phyloP scores from a whole-genome alignment of 2,329 filamentous ascomycete genomes.

The Hypoxylon sp. region DNA sequence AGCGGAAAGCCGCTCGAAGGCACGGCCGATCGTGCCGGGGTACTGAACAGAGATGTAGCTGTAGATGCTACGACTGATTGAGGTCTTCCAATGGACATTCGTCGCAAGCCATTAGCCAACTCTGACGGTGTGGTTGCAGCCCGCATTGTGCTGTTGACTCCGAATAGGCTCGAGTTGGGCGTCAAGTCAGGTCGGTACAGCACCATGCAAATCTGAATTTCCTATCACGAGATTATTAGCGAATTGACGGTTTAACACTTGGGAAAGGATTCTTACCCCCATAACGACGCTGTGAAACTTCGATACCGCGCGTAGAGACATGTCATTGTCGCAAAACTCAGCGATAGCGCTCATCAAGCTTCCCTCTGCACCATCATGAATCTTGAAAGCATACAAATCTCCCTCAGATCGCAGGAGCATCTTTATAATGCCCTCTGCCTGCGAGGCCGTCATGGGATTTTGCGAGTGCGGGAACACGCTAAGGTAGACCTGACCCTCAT shows the following conservation, averaged over 20 bases:
- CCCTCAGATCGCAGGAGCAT: slow-evolving; percentile 63
- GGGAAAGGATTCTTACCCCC: slow-evolving; percentile 53
- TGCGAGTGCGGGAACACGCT: slow-evolving; percentile 59
- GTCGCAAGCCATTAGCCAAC: slow-evolving; percentile 48
- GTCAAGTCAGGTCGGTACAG: slow-evolving; percentile 52
- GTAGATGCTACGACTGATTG: slow-evolving; percentile 45
- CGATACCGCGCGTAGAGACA: slow-evolving; percentile 59
- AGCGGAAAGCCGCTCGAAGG: slow-evolving; percentile 48
- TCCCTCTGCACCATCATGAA: slow-evolving; percentile 58
- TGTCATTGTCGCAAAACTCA: slow-evolving; percentile 67
- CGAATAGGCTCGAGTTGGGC: slow-evolving; percentile 37
- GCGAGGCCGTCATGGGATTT: slow-evolving; percentile 42
- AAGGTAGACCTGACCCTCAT: slow-evolving; percentile 70
- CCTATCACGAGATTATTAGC: slow-evolving; percentile 40
- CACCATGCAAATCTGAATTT: slow-evolving; percentile 51
- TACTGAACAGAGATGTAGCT: slow-evolving; percentile 46
- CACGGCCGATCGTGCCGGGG: slow-evolving; percentile 46
- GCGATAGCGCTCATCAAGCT: slow-evolving; percentile 64
- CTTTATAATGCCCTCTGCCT: slow-evolving; percentile 59
- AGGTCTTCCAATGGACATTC: slow-evolving; percentile 49
- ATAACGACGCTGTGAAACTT: slow-evolving; percentile 58
- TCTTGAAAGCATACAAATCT: slow-evolving; percentile 67
- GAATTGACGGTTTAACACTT: not conserved
- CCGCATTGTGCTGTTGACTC: slow-evolving; percentile 45
- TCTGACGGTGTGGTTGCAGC: slow-evolving; percentile 46